These are phyloP conservation scores for Colletotrichum theobromicola DNA, from an alignment of 2,329 filamentous ascomycete genomes.

Conservation along the genomic window DNA sequence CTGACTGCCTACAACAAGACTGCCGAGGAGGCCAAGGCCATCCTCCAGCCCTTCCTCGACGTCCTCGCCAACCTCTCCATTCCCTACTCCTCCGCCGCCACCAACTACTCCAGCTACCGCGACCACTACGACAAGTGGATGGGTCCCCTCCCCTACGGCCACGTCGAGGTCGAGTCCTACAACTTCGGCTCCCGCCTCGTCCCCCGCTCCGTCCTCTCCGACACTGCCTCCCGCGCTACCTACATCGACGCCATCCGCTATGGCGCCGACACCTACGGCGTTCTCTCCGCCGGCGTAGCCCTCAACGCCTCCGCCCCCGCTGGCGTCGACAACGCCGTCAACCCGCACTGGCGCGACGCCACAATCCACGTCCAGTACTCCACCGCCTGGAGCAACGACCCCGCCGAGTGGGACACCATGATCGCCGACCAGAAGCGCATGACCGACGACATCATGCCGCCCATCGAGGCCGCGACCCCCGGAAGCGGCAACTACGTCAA, in stretches of 20 bases:
- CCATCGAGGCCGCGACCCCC: constrained; percentile 34
- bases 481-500: constrained; percentile 53
- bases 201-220: constrained; percentile 37
- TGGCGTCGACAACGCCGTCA: constrained; percentile 19
- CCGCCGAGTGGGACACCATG: constrained; percentile 16
- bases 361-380: constrained; percentile 20
- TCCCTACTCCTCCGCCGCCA: constrained; percentile 26
- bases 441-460: constrained; percentile 22
- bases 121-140: constrained; percentile 48
- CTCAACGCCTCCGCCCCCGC: constrained; percentile 17
- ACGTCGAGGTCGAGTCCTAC: constrained; percentile 54
- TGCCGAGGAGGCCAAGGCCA: constrained; percentile 41
- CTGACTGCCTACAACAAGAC: constrained; percentile 54
- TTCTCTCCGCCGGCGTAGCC: constrained; percentile 25
- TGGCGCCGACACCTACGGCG: constrained; percentile 13
- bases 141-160: constrained; percentile 45
- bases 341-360: constrained; percentile 20
- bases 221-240: constrained; percentile 29
- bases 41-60: constrained; percentile 51
- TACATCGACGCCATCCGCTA: constrained; percentile 21
- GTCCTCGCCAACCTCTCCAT: constrained; percentile 42
- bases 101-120: constrained; percentile 36
- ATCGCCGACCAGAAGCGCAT: constrained; percentile 16
- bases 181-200: constrained; percentile 47
- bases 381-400: constrained; percentile 21